phyloP scores from a whole-genome alignment of 352 stramenopile genomes.

The Phytopythium litorale region DNA sequence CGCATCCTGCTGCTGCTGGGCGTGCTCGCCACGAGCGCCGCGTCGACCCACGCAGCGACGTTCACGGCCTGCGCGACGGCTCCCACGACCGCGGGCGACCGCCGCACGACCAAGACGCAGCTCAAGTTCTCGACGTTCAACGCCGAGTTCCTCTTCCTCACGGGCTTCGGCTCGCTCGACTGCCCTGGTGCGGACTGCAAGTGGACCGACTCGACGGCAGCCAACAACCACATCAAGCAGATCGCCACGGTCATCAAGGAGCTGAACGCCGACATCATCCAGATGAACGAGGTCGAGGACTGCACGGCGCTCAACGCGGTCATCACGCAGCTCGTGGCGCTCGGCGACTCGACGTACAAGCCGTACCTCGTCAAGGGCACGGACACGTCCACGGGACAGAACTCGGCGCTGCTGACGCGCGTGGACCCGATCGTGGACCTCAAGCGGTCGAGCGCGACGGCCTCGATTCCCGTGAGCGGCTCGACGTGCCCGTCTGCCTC shows the following conservation, averaged over 20 bases:
- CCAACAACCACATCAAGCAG: constrained; percentile 43
- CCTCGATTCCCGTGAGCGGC: constrained; percentile 38
- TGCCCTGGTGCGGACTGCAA: constrained; percentile 49
- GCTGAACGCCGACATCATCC: constrained; percentile 61
- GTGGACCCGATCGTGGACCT: constrained; percentile 51
- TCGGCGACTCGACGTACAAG: constrained; percentile 56
- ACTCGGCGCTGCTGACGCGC: constrained; percentile 57
- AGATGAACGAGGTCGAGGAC: constrained; percentile 63
- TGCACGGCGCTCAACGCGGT: constrained; percentile 47
- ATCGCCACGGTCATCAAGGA: constrained; percentile 44
- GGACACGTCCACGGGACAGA: constrained; percentile 67
- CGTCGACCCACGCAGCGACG: constrained; percentile 23
- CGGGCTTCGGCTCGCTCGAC: constrained; percentile 28
- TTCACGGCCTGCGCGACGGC: constrained; percentile 43
- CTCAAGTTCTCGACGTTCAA: constrained; percentile 71
- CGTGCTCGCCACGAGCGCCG: constrained; percentile 12
- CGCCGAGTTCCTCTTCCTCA: constrained; percentile 54
- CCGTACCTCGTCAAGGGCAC: constrained; percentile 55
- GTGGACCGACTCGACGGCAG: constrained; percentile 38
- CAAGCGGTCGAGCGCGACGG: constrained; percentile 29
- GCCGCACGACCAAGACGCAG: constrained; percentile 37
- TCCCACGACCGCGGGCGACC: constrained; percentile 33
- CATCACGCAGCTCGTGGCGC: constrained; percentile 35
- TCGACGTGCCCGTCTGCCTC: constrained; percentile 45
- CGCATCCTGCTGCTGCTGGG: constrained; percentile 8